Conservation (phyloP, 208 protist genomes). For the Trypanosoma lewisi region DNA sequence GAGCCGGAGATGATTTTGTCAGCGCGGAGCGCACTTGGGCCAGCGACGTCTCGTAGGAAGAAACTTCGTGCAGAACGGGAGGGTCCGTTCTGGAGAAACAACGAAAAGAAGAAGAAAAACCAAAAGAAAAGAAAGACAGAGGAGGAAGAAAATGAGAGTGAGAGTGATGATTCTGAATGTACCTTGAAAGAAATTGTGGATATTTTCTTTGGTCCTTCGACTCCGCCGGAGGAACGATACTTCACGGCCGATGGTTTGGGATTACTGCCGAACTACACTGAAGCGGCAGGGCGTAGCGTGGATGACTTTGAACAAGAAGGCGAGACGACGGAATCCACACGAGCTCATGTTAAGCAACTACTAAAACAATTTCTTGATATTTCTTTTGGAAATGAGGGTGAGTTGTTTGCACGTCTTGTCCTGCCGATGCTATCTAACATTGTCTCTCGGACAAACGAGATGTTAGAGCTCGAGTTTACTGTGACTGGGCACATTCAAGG, state of each 20-base stretch:
- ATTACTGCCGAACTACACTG: constrained; percentile 47
- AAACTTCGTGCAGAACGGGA: neutral
- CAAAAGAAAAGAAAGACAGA: neutral
- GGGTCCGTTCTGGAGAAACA: neutral
- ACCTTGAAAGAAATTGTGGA: constrained; percentile 23
- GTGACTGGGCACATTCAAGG: constrained; percentile 38
- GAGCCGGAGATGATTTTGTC: constrained; percentile 20
- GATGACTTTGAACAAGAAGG: constrained; percentile 19
- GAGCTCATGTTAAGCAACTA: constrained; percentile 25
- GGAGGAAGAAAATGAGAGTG: neutral
- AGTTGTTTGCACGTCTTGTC: constrained; percentile 52
- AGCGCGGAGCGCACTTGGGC: neutral
- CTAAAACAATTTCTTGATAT: constrained; percentile 54
- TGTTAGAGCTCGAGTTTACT: constrained; percentile 73
- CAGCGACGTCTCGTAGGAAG: neutral
- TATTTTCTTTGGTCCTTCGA: constrained; percentile 24
- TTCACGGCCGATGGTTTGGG: constrained; percentile 55
- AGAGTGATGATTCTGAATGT: neutral
- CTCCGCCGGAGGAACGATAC: constrained; percentile 18
- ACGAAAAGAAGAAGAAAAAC: neutral
- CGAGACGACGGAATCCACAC: constrained; percentile 22
- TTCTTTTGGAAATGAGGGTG: constrained; percentile 26
- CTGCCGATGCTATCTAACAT: constrained; percentile 40
- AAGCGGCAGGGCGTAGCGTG: constrained; percentile 2
- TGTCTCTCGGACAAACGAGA: constrained; percentile 25